Evolutionary conservation across 371 early-diverging fungal genomes (phyloP).

Genomic region (Actinomortierella ambigua): DNA sequence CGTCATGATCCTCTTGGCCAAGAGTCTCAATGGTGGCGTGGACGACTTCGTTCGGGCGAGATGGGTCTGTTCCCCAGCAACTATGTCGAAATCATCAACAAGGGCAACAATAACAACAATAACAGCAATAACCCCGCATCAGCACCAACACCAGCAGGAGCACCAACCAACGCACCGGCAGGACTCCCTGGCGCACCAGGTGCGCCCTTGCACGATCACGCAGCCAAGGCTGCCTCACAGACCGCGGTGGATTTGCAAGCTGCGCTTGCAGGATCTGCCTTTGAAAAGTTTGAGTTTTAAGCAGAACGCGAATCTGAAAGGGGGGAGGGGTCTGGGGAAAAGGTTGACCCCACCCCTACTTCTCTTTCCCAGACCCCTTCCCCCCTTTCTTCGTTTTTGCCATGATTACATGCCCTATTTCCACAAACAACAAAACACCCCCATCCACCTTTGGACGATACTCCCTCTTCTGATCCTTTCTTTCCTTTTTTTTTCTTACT

Average conservation of each 20-base stretch:
- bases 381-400: too few species aligned
- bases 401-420: too few species aligned
- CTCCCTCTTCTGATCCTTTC: background rate
- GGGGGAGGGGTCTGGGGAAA: too few species aligned
- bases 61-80: constrained; percentile 92
- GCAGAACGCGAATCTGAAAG: background rate
- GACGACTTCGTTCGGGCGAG: constrained; percentile 77
- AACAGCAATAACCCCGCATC: constrained; percentile 4
- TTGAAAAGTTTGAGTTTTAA: constrained; percentile 47
- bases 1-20: constrained; percentile 79
- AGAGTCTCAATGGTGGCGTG: constrained; percentile 94
- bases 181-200: constrained; percentile 18
- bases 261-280: constrained; percentile 41
- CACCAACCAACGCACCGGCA: constrained; percentile 9
- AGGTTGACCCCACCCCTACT: too few species aligned
- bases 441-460: too few species aligned
- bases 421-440: too few species aligned
- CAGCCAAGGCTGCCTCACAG: constrained; percentile 26
- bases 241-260: constrained; percentile 38
- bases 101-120: constrained; percentile 42
- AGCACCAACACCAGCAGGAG: constrained; percentile 10
- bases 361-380: too few species aligned
- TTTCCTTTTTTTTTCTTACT: constrained; percentile 2
- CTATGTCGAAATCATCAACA: constrained; percentile 79
- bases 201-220: constrained; percentile 14